A percentile compares a stretch with the other conserved stretches of the same genome.
Conservation (phyloP, 2,329 filamentous ascomycete species). For the Fonsecaea nubica region DNA sequence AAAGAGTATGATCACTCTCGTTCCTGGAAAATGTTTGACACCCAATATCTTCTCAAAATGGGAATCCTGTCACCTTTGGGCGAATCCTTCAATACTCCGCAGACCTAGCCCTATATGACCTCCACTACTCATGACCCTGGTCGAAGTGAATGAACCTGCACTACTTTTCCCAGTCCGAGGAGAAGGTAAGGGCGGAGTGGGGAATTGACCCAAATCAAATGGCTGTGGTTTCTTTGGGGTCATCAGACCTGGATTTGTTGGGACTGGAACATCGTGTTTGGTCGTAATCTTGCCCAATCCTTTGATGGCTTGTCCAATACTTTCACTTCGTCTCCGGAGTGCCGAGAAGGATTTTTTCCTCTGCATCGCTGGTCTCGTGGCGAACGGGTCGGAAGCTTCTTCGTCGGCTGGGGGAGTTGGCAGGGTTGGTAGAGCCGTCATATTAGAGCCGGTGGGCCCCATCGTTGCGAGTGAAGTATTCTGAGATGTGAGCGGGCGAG, state of each 20-base stretch:
- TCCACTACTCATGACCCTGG: slow-evolving; percentile 21
- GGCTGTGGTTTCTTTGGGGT: slow-evolving; percentile 18
- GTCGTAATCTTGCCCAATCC: slow-evolving; percentile 32
- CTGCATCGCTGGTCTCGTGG: slow-evolving; percentile 15
- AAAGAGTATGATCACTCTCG: slow-evolving; percentile 16
- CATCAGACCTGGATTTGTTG: slow-evolving; percentile 14
- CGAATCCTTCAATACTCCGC: slow-evolving; percentile 27
- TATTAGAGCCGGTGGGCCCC: slow-evolving; percentile 15
- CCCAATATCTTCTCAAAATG: background rate
- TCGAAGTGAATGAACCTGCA: slow-evolving; percentile 27
- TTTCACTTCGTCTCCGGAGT: slow-evolving; percentile 37
- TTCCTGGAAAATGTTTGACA: background rate
- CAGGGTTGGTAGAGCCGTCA: slow-evolving; percentile 31
- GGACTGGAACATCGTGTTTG: slow-evolving; percentile 30
- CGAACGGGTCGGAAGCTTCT: slow-evolving; percentile 10
- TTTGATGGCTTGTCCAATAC: slow-evolving; percentile 39
- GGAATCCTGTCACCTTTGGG: slow-evolving; percentile 12
- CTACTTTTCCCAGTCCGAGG: slow-evolving; percentile 21
- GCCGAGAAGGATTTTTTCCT: slow-evolving; percentile 37
- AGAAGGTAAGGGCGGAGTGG: slow-evolving; percentile 33
- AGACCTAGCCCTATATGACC: slow-evolving; percentile 30
- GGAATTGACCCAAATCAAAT: slow-evolving; percentile 23
- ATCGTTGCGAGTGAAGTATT: slow-evolving; percentile 19
- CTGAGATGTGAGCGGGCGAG: slow-evolving; percentile 26
- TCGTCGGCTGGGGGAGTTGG: slow-evolving; percentile 26